Base-by-base conservation (phyloP, 2,329 filamentous ascomycete genomes). In the Fusarium sp. region DNA sequence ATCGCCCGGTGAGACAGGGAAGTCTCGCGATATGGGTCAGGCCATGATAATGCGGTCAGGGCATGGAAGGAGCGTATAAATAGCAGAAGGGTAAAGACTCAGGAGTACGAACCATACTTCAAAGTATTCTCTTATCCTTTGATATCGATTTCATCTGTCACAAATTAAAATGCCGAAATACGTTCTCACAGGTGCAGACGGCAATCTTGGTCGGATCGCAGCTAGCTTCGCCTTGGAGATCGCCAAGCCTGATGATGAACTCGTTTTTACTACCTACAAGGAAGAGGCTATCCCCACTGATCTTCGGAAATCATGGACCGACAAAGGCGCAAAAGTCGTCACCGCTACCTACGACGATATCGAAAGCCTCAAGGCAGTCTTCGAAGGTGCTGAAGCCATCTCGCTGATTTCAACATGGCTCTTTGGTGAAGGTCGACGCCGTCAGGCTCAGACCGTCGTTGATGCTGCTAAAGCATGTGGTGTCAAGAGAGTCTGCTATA, bases 351-450 rank as follows among this genome's bases (percentile, higher is more conserved):
- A 74, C 48, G 72, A 74, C 13, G 72, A 74, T 2, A 42, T 71
- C 2, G 72, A 69, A 1, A 74, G 74, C 16, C 65, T 76, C 23
- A 71, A 69, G 9, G 46, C 56, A 2, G 72, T 68, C 13, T 73
- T 77, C 4, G 63, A 69, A 11, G 74, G 72, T 4, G 71, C 73
- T n/a, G 59, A 76, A 45, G 69, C 73, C 14, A 69, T 74, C 4
- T 71, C 72, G 5, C 37, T 74, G 21, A 71, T 74, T 18, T 74
- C 72, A 3, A 74, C 72, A 0, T 74, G 72, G 72, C 59, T 74
- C 7, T 72, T 74, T 5, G 72, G 72, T 3, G 63, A 72, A 27
- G 72, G 70, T 0, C 63, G 72, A 21, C 68, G 71, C 16, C 61
- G 58, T 2, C 72, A 74, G 11, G 72, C 72, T 0, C 64, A 60